Percentiles rank a stretch among this genome's conserved stretches.
Conservation (phyloP, 2,329 filamentous ascomycete genomes). For the Cytospora piceae region DNA sequence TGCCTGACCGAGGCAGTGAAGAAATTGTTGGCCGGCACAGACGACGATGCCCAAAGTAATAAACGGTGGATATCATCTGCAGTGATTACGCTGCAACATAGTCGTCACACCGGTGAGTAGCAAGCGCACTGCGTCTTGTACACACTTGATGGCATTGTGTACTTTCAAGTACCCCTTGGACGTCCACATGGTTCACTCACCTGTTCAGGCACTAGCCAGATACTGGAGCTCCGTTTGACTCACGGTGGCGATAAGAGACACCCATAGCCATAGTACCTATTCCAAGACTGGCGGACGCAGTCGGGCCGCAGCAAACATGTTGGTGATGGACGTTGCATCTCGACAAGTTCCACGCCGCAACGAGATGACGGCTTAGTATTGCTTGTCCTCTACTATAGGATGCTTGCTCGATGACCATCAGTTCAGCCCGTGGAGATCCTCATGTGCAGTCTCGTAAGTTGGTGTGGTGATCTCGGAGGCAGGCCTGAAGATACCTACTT, state of each 20-base stretch:
- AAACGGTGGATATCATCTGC: background rate
- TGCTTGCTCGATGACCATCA: background rate
- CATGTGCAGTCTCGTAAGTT: constrained; percentile 3
- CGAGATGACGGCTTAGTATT: background rate
- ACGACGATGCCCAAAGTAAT: background rate
- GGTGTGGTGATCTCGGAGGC: background rate
- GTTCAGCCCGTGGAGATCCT: background rate
- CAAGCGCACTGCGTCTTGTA: background rate
- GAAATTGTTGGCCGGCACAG: background rate
- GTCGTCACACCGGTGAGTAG: background rate
- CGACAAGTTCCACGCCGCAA: constrained; percentile 2
- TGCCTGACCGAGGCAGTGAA: background rate
- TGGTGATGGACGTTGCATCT: constrained; percentile 12
- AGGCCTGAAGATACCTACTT: background rate
- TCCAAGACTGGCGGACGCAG: background rate
- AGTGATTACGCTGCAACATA: background rate
- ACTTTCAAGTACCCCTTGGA: background rate
- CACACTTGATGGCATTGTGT: background rate
- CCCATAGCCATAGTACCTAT: background rate
- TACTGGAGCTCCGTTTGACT: background rate
- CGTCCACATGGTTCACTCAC: background rate
- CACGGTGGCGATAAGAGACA: background rate
- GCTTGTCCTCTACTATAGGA: background rate
- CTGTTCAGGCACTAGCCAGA: background rate
- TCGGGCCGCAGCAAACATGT: constrained; percentile 5